These are phyloP conservation scores for Boletellus ananas DNA, from an alignment of 768 basidiomycete species.

Conservation along the genomic window DNA sequence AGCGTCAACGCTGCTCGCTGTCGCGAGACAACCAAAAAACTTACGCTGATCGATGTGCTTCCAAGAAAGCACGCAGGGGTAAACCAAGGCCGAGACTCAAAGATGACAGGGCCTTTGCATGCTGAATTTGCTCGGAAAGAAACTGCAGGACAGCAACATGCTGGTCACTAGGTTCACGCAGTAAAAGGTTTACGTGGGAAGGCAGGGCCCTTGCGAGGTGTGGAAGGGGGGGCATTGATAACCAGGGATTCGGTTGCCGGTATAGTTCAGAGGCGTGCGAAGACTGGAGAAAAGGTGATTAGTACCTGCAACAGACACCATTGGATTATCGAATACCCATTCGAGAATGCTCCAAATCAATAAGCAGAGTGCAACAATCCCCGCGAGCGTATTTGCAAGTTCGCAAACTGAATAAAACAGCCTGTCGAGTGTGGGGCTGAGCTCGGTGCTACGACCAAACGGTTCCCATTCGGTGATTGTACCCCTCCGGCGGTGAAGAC, in stretches of 20 bases:
- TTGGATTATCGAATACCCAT: conserved; percentile 11
- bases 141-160: conserved; percentile 23
- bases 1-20: not conserved
- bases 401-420: conserved; percentile 9
- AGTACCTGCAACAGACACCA: not conserved
- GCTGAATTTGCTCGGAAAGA: conserved; percentile 26
- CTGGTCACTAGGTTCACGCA: conserved; percentile 13
- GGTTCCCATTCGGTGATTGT: not conserved
- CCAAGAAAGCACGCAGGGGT: conserved; percentile 20
- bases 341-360: conserved; percentile 23
- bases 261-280: conserved; percentile 7
- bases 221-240: conserved; percentile 9
- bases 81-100: conserved; percentile 18
- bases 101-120: conserved; percentile 25
- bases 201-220: conserved; percentile 1
- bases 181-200: conserved; percentile 1
- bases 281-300: conserved; percentile 12
- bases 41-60: conserved; percentile 19
- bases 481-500: not conserved
- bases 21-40: not conserved
- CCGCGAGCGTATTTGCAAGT: conserved; percentile 11
- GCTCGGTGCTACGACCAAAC: not conserved
- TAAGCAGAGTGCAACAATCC: conserved; percentile 18
- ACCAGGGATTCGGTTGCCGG: conserved; percentile 1
- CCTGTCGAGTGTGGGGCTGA: conserved; percentile 1